Percentiles rank a stretch among this genome's conserved stretches.
These are phyloP conservation scores for Pseudogymnoascus sp. DNA, from an alignment of 2,329 filamentous ascomycete species.

Conservation along the genomic window DNA sequence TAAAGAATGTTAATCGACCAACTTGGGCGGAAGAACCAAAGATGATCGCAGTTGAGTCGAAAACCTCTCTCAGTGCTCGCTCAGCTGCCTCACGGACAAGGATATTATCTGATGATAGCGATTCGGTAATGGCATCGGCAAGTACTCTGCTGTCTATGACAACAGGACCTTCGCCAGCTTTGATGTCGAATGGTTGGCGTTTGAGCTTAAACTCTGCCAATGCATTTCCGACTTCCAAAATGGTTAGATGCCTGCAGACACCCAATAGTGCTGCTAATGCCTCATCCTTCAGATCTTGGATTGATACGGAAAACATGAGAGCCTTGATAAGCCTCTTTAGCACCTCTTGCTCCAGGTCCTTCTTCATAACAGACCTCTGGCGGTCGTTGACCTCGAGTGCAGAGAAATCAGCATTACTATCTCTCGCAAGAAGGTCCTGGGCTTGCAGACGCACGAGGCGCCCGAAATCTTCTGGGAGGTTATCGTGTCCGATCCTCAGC, in stretches of 20 bases:
- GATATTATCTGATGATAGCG: constrained; percentile 73
- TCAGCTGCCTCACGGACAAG: constrained; percentile 78
- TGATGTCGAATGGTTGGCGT: constrained; percentile 72
- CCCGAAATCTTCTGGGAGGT: constrained; percentile 80
- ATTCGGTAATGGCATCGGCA: constrained; percentile 83
- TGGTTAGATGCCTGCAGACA: constrained; percentile 79
- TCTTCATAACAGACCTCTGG: constrained; percentile 78
- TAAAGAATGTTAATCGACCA: constrained; percentile 74
- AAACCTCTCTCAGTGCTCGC: constrained; percentile 66
- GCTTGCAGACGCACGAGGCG: constrained; percentile 79
- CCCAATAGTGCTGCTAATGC: constrained; percentile 69
- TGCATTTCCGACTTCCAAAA: constrained; percentile 82
- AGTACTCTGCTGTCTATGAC: constrained; percentile 80
- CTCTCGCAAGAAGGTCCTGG: constrained; percentile 69
- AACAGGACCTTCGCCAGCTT: constrained; percentile 76
- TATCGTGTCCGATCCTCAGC: constrained; percentile 79
- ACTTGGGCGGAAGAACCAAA: constrained; percentile 67
- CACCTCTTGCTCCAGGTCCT: constrained; percentile 70
- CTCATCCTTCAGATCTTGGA: constrained; percentile 70
- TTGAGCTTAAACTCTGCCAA: constrained; percentile 71
- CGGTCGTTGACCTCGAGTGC: constrained; percentile 68
- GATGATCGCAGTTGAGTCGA: constrained; percentile 66
- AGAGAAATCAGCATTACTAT: constrained; percentile 60
- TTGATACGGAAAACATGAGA: constrained; percentile 72
- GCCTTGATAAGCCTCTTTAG: constrained; percentile 85